Conservation (phyloP, 2,329 filamentous ascomycete genomes). For the Ceratocystis colombiana region DNA sequence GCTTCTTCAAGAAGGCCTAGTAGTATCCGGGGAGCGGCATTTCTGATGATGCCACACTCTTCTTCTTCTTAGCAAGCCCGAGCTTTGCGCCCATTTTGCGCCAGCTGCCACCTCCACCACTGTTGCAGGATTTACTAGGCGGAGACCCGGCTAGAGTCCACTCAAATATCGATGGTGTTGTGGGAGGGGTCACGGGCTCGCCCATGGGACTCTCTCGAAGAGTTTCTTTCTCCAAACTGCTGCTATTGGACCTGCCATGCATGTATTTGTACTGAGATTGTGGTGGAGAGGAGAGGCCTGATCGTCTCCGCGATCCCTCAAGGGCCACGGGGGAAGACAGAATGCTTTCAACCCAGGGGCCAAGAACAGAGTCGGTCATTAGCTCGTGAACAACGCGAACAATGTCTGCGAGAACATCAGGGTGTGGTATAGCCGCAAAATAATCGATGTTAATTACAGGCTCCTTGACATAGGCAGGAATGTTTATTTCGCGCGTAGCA, state of each 20-base stretch:
- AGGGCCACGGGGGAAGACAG: conserved; percentile 37
- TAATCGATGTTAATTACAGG: conserved; percentile 10
- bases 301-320: conserved; percentile 31
- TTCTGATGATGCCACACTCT: conserved; percentile 15
- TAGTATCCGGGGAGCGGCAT: conserved; percentile 8
- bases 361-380: conserved; percentile 93
- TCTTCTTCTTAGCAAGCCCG: conserved; percentile 35
- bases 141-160: conserved; percentile 45
- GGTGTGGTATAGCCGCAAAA: conserved; percentile 53
- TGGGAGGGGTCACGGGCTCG: conserved; percentile 65
- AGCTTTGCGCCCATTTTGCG: conserved; percentile 55
- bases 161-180: conserved; percentile 56
- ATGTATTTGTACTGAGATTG: conserved; percentile 15
- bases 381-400: conserved; percentile 85
- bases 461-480: conserved; percentile 77
- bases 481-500: conserved; percentile 77
- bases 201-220: conserved; percentile 28
- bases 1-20: not conserved
- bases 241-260: conserved; percentile 14
- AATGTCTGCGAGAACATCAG: conserved; percentile 67
- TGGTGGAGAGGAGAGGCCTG: not conserved
- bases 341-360: conserved; percentile 58
- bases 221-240: conserved; percentile 3
- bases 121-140: conserved; percentile 45
- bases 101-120: conserved; percentile 51